Evolutionary conservation across 306 rosid genomes (phyloP), one percentile per base, ranked within the genome.

Genomic region (Acacia confusa): DNA sequence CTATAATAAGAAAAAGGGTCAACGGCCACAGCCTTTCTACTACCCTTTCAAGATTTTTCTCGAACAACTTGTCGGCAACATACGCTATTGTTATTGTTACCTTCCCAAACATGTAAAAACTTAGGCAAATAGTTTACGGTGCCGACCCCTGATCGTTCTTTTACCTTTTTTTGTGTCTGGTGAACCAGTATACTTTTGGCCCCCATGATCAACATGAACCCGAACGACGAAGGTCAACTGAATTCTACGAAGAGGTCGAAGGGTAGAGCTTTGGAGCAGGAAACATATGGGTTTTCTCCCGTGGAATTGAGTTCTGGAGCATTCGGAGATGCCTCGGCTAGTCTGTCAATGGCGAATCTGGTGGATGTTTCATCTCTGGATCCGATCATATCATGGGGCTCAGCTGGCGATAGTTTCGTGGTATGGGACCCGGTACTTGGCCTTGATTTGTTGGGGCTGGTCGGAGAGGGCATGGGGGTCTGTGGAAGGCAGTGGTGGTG

Each of bases 381-480:
- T 67, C 91, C 87, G 77, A 92, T 95, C 89, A 97, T 95, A 22
- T 95, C 97, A 1, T 95, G 99, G 99, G 88, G 93, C 88, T 75
- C 92, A 12, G 43, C 57, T 61, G 87, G 90, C 83, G 82, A 34
- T 68, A 95, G 99, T 85, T 95, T 95, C 83, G 89, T 95, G 25
- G 99, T 93, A 7, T 95, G 99, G 99, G 90, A 93, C 79, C 94
- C 98, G 3, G 92, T 97, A 28, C 32, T 28, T 28, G 32, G 32
- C 32, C 32, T 28, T 28, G 32, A 28, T 28, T 2, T 28, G 32
- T 28, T 28, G 2, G 32, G 32, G 32, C 32, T 28, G 32, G 32
- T 28, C 32, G 32, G 32, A 28, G 32, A 28, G 32, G 32, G 32
- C 32, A 28, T 28, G 32, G 34, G 34, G 4, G 0, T 30, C 34